Percentiles rank a stretch among this genome's conserved stretches.
These are phyloP conservation scores for Trametes polyzona DNA, from an alignment of 1,284 basidiomycete species.

Conservation along the genomic window DNA sequence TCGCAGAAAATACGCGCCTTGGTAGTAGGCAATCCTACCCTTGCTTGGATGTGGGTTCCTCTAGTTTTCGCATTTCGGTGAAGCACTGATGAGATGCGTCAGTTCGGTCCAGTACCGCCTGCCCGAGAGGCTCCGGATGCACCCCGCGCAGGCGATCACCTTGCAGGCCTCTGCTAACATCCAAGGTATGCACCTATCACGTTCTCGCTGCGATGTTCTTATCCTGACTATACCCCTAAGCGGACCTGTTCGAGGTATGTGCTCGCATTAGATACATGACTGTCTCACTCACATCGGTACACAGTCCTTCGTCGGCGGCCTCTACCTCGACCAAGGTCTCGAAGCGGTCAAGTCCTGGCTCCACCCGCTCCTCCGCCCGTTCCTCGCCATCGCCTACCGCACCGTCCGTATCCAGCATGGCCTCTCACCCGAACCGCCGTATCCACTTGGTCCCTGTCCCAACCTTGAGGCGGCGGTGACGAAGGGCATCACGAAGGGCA, in stretches of 20 bases:
- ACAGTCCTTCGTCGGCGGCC: slow-evolving; percentile 75
- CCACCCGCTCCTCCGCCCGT: slow-evolving; percentile 61
- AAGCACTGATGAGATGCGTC: slow-evolving; percentile 6
- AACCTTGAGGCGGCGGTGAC: slow-evolving; percentile 22
- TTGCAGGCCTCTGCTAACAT: slow-evolving; percentile 66
- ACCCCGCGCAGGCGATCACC: slow-evolving; percentile 71
- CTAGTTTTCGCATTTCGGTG: background rate
- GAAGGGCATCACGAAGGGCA: slow-evolving; percentile 23
- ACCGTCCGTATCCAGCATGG: slow-evolving; percentile 66
- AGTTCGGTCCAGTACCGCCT: slow-evolving; percentile 68
- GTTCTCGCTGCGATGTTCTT: background rate
- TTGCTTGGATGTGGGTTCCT: slow-evolving; percentile 60
- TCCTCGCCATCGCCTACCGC: slow-evolving; percentile 60
- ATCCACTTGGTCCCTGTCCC: slow-evolving; percentile 15
- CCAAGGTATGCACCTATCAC: slow-evolving; percentile 53
- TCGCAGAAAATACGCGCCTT: slow-evolving; percentile 71
- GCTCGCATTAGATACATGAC: too few relatives aligned
- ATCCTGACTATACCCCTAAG: slow-evolving; percentile 39
- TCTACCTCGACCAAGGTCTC: slow-evolving; percentile 71
- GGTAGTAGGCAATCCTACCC: slow-evolving; percentile 71
- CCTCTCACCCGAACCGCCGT: slow-evolving; percentile 42
- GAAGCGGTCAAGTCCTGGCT: slow-evolving; percentile 60
- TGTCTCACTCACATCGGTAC: background rate
- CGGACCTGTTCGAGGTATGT: slow-evolving; percentile 75
- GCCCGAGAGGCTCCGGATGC: slow-evolving; percentile 59